phyloP scores from a whole-genome alignment of 202 grass and related monocot species.

The Schoenoplectus triqueter region DNA sequence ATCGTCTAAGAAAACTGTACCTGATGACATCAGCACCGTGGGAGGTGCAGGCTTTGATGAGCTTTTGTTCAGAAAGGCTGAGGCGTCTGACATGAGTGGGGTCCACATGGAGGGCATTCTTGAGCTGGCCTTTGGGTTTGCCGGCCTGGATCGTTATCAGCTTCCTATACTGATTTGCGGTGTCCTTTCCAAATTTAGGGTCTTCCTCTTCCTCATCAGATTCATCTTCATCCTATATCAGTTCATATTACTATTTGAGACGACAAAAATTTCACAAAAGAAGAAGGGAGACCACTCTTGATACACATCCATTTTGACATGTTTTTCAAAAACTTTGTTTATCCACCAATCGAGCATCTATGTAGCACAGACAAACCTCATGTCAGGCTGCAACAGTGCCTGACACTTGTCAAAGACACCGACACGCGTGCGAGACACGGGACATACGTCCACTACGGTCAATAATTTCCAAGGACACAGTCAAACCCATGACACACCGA shows the following conservation, averaged over 20 bases:
- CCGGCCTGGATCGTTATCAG: conserved; percentile 81
- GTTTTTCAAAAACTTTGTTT: not conserved
- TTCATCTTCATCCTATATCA: conserved; percentile 51
- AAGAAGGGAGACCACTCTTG: not conserved
- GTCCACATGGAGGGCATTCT: conserved; percentile 57
- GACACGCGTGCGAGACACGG: too few species aligned
- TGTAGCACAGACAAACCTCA: not conserved
- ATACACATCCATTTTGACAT: not conserved
- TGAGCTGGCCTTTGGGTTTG: conserved; percentile 74
- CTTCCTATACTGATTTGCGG: conserved; percentile 57
- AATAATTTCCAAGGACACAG: too few species aligned
- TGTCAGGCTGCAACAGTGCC: too few species aligned
- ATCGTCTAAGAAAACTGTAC: conserved; percentile 38
- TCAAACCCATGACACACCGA: too few species aligned
- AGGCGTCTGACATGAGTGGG: conserved; percentile 62
- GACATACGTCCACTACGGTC: too few species aligned
- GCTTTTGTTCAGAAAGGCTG: conserved; percentile 70
- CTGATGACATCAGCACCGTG: conserved; percentile 76
- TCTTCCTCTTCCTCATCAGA: conserved; percentile 63
- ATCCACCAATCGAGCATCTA: too few species aligned
- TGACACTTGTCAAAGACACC: too few species aligned
- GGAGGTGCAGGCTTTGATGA: conserved; percentile 61
- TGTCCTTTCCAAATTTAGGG: conserved; percentile 56
- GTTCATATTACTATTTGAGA: not conserved
- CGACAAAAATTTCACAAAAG: not conserved